Percentiles rank a stretch among this genome's conserved stretches.
Evolutionary conservation across 495 filamentous ascomycete genomes (phyloP).

Genomic region (Lepidopterella palustris): DNA sequence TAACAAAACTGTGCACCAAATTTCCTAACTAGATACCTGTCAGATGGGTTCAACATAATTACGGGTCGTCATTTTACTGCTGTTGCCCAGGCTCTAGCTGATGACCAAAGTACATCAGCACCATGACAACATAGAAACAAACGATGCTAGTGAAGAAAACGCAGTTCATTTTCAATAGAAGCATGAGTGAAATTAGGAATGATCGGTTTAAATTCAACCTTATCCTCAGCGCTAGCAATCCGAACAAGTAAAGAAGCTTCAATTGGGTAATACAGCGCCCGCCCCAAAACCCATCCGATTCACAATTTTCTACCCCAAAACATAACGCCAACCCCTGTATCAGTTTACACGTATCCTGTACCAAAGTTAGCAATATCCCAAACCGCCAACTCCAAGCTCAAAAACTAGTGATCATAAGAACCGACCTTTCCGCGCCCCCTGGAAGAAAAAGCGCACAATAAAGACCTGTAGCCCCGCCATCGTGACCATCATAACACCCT

Average conservation of each 20-base stretch:
- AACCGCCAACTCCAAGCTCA: not conserved
- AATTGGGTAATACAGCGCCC: not conserved
- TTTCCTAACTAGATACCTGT: too few relatives aligned
- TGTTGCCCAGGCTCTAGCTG: too few relatives aligned
- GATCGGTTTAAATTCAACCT: too few relatives aligned
- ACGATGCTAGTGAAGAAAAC: too few relatives aligned
- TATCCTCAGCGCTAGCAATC: not conserved
- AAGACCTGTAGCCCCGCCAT: conserved; percentile 99
- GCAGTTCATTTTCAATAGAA: too few relatives aligned
- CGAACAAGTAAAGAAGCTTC: not conserved
- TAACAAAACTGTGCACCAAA: too few relatives aligned
- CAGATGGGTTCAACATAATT: too few relatives aligned
- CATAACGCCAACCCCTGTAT: not conserved
- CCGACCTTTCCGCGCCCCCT: conserved; percentile 71
- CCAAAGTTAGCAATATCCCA: not conserved
- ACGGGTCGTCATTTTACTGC: too few relatives aligned
- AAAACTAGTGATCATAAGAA: conserved; percentile 19
- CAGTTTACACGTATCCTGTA: conserved; percentile 3
- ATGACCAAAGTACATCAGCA: too few relatives aligned
- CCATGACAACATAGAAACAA: too few relatives aligned
- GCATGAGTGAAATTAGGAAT: too few relatives aligned
- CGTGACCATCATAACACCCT: conserved; percentile 82
- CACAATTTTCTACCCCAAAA: not conserved
- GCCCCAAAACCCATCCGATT: not conserved
- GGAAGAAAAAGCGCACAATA: conserved; percentile 97